phyloP scores from a whole-genome alignment of 306 rosid genomes.

The Trifolium repens region DNA sequence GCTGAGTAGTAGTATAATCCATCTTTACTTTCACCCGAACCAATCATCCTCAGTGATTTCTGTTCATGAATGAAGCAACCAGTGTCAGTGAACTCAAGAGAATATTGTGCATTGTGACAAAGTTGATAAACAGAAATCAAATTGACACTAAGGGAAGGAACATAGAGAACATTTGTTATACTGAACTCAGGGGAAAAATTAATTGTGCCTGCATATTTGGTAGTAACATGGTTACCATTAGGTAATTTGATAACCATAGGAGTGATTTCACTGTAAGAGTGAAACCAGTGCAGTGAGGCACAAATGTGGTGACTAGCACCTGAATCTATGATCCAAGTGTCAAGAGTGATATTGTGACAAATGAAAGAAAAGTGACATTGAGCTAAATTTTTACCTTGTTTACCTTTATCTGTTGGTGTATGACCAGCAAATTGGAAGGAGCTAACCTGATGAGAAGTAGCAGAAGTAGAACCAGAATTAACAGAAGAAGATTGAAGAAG shows the following conservation, averaged over 20 bases:
- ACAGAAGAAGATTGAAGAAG: too few relatives aligned
- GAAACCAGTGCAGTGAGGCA: neutral
- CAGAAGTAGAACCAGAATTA: too few relatives aligned
- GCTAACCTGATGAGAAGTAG: neutral
- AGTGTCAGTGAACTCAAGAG: neutral
- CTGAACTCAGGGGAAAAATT: neutral
- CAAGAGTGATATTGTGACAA: neutral
- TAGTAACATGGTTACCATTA: neutral
- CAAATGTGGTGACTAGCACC: neutral
- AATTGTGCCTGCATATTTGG: neutral
- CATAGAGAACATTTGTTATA: neutral
- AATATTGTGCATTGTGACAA: neutral
- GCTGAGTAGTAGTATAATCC: neutral
- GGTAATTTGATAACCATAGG: neutral
- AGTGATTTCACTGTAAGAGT: neutral
- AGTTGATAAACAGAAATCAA: neutral
- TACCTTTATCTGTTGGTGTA: neutral
- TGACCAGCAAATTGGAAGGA: neutral
- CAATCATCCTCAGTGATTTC: neutral
- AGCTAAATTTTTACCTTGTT: neutral
- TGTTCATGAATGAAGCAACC: neutral
- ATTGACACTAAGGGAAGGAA: neutral
- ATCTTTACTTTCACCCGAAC: neutral
- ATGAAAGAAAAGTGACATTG: neutral
- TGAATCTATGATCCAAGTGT: neutral